Evolutionary conservation across 305 asterid genomes (phyloP), one percentile per base, ranked within the genome.

Genomic region (Rubia balearica): DNA sequence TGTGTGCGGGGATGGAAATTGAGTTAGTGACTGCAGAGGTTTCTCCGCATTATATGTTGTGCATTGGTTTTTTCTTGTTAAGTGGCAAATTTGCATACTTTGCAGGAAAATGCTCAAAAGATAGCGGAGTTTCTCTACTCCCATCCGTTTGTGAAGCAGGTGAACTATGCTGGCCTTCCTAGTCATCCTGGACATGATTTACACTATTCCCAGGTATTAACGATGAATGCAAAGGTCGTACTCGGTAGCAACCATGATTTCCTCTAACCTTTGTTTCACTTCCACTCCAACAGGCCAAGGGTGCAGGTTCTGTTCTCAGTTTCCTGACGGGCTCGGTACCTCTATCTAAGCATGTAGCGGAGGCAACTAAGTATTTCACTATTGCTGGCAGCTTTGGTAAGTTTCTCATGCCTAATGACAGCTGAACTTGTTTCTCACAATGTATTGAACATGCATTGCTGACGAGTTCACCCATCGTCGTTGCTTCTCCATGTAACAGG

Each of bases 241-340:
- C 13, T 27, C 21, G 0, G 22, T 27, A 8, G 11, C 24, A 22
- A 38, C 21, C 9, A 8, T 53, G 42, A 2, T 30, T 9, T 60
- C 16, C 22, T 57, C 43, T 64, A n/a, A 53, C 43, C 24, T 49
- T 2, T 60, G 45, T 40, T 60, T 59, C 56, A 55, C 74, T 65
- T 60, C 5, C 65, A 22, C 36, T 69, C 21, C 38, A 83, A 73
- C 85, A 91, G 98, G 96, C 98, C 1, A 94, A 75, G 69, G 99
- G 98, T 71, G 97, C 99, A 46, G 99, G 96, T 67, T 89, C 98
- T 10, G 98, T 94, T 73, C 82, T 94, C n/a, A 89, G 99, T 84
- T 94, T 94, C 78, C 71, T 80, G 72, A 94, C 99, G 6, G 99
- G 97, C 12, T 94, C 97, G 1, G 68, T 94, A 68, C 85, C 95